Evolutionary conservation across 2,329 filamentous ascomycete species (phyloP).

Genomic region (Ophiostoma piceae): DNA sequence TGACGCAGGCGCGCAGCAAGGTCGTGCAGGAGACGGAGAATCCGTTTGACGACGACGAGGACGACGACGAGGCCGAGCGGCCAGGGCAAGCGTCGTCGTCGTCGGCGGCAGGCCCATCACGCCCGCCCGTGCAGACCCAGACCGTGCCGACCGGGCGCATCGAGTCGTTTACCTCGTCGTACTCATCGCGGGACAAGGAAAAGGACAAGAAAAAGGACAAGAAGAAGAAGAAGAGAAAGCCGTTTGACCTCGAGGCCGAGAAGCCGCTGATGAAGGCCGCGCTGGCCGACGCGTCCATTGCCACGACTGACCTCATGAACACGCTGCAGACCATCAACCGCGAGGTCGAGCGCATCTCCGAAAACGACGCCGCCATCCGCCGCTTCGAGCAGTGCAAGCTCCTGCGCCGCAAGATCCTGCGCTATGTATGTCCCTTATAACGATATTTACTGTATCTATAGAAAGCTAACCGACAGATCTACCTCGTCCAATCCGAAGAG

Average conservation of each 20-base stretch:
- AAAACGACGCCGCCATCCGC: constrained; percentile 68
- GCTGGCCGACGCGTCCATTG: constrained; percentile 86
- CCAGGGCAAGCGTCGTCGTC: constrained; percentile 27
- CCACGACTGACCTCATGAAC: constrained; percentile 86
- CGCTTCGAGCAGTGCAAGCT: constrained; percentile 83
- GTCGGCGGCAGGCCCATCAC: constrained; percentile 19
- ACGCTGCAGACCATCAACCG: constrained; percentile 85
- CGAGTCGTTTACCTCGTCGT: constrained; percentile 41
- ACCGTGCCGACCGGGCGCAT: constrained; percentile 31
- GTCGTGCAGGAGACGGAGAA: constrained; percentile 76
- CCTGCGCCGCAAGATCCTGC: constrained; percentile 74
- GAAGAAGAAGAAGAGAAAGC: constrained; percentile 52
- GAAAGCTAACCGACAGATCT: constrained; percentile 53
- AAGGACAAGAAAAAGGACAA: constrained; percentile 39
- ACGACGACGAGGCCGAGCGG: constrained; percentile 42
- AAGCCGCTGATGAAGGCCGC: constrained; percentile 79
- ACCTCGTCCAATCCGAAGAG: constrained; percentile 83
- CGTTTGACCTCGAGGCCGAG: constrained; percentile 82
- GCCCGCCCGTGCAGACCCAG: constrained; percentile 16
- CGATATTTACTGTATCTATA: too few relatives aligned
- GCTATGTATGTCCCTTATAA: constrained; percentile 56
- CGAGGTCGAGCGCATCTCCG: constrained; percentile 79
- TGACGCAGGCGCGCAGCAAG: constrained; percentile 72
- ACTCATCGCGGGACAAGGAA: constrained; percentile 35
- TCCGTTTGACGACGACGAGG: constrained; percentile 63